These are phyloP conservation scores for Terana coerulea DNA, from an alignment of 768 basidiomycete genomes.

Conservation along the genomic window DNA sequence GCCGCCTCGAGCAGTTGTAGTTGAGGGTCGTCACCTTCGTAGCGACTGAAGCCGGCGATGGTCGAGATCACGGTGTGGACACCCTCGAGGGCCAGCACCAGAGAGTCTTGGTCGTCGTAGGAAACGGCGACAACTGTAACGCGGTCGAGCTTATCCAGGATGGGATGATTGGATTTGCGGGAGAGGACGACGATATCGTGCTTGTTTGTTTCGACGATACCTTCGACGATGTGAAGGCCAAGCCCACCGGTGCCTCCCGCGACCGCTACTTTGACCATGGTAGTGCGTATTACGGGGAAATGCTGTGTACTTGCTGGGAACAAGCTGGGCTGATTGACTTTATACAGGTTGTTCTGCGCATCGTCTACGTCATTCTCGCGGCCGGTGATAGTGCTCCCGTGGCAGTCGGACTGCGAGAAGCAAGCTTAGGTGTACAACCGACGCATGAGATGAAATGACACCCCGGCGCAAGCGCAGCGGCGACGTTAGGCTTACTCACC, in stretches of 20 bases:
- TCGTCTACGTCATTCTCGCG: too few relatives aligned
- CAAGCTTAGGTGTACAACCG: too few relatives aligned
- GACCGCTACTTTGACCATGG: constrained; percentile 12
- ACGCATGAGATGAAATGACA: too few relatives aligned
- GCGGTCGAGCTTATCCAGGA: constrained; percentile 2
- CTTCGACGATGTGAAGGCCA: constrained; percentile 8
- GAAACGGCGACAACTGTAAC: background rate
- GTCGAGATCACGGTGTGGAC: constrained; percentile 12
- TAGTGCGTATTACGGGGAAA: too few relatives aligned
- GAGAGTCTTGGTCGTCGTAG: constrained; percentile 4
- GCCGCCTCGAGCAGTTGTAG: constrained; percentile 5
- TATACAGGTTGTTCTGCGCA: too few relatives aligned
- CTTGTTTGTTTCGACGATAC: background rate
- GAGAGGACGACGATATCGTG: constrained; percentile 11
- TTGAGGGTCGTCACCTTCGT: background rate
- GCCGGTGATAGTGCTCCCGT: too few relatives aligned
- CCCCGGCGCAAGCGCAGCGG: too few relatives aligned
- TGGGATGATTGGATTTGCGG: background rate
- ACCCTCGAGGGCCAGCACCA: background rate
- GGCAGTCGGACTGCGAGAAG: too few relatives aligned
- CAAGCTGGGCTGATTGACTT: too few relatives aligned
- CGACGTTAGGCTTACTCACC: too few relatives aligned
- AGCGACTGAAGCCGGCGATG: background rate
- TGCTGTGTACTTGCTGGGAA: too few relatives aligned
- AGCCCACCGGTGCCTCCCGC: constrained; percentile 5